These are phyloP conservation scores for Protomyces macrosporus DNA, from an alignment of 1,139 yeast species.

Conservation along the genomic window DNA sequence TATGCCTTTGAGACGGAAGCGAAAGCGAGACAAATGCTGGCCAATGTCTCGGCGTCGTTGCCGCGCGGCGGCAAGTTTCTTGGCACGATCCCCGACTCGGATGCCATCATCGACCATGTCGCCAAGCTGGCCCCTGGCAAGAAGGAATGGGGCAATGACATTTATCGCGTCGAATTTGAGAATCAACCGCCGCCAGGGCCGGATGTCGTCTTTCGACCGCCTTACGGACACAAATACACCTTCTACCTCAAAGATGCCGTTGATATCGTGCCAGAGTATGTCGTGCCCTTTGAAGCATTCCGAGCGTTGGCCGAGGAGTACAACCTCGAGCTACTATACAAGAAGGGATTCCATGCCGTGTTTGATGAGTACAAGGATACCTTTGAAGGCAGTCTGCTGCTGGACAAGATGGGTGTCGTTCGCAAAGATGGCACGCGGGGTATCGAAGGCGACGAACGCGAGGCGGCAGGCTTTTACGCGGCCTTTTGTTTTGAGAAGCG, in stretches of 20 bases:
- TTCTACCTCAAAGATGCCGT: conserved; percentile 88
- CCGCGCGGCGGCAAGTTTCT: conserved; percentile 78
- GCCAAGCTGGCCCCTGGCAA: conserved; percentile 43
- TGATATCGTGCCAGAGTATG: conserved; percentile 92
- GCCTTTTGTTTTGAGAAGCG: conserved; percentile 71
- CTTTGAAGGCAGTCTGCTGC: conserved; percentile 51
- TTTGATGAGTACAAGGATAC: conserved; percentile 69
- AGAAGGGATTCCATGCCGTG: conserved; percentile 74
- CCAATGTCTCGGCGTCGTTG: conserved; percentile 70
- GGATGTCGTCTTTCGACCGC: conserved; percentile 64
- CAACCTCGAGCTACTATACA: conserved; percentile 65
- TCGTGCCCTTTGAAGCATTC: conserved; percentile 90
- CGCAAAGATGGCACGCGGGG: conserved; percentile 72
- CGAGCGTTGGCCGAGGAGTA: conserved; percentile 63
- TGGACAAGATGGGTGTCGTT: conserved; percentile 49
- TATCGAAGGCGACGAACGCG: conserved; percentile 83
- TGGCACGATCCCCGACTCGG: conserved; percentile 93
- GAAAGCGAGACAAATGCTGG: conserved; percentile 65
- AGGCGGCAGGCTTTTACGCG: conserved; percentile 77
- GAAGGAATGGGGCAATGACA: conserved; percentile 73
- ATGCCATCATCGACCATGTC: conserved; percentile 65
- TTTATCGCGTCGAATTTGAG: conserved; percentile 75
- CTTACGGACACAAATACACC: conserved; percentile 77
- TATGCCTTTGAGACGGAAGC: conserved; percentile 87
- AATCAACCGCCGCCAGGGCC: conserved; percentile 57